Conservation (phyloP, 805 yeast genomes). For the Yamadazyma nakazawae region DNA sequence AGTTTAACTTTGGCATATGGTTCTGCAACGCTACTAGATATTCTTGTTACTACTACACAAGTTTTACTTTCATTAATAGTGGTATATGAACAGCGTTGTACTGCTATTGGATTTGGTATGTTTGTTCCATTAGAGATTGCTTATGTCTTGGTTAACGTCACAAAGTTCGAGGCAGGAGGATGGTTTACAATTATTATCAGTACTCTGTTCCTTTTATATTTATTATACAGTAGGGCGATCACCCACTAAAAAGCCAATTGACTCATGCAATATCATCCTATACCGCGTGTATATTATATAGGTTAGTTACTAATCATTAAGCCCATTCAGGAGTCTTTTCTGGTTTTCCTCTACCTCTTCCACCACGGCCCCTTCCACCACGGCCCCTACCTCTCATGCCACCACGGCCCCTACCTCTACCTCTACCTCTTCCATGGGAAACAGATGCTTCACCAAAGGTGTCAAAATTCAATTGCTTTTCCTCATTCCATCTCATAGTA, state of each 20-base stretch:
- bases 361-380: constrained; percentile 18
- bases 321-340: constrained; percentile 29
- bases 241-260: background rate
- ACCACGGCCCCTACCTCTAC: constrained; percentile 20
- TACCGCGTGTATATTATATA: background rate
- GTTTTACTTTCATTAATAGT: constrained; percentile 43
- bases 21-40: constrained; percentile 54
- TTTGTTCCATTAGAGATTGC: constrained; percentile 48
- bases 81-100: constrained; percentile 38
- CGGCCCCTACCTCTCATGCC: constrained; percentile 17
- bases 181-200: constrained; percentile 57
- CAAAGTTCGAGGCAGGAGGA: constrained; percentile 56
- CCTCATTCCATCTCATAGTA: constrained; percentile 65
- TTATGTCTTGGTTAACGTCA: constrained; percentile 46
- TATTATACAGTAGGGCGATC: background rate
- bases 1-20: constrained; percentile 61
- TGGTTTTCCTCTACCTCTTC: constrained; percentile 20
- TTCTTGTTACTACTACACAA: constrained; percentile 48
- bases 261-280: background rate
- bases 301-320: constrained; percentile 5
- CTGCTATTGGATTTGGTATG: constrained; percentile 30
- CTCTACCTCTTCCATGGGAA: constrained; percentile 40
- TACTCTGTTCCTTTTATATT: constrained; percentile 26
- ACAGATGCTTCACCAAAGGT: constrained; percentile 77
- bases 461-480: constrained; percentile 68